Percentiles rank a stretch among this genome's conserved stretches.
These are phyloP conservation scores for Tagetes patula DNA, from an alignment of 129 eudicot species.

Conservation along the genomic window DNA sequence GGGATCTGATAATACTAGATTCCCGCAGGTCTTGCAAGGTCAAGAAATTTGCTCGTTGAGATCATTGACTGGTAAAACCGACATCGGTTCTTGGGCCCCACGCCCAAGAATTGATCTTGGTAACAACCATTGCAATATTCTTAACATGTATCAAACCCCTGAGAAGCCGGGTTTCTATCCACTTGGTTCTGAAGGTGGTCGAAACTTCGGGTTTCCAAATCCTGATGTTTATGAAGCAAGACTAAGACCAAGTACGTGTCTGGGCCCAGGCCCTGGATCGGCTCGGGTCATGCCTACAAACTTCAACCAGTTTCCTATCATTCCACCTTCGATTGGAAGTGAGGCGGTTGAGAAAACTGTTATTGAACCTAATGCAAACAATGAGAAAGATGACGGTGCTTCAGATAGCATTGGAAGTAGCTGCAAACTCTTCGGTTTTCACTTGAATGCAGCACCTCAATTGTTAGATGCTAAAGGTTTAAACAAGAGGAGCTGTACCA, in stretches of 20 bases:
- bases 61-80: constrained; percentile 49
- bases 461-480: constrained; percentile 45
- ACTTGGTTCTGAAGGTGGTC: constrained; percentile 62
- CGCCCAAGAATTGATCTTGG: constrained; percentile 40
- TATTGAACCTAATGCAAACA: constrained; percentile 37
- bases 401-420: constrained; percentile 44
- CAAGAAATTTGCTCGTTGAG: constrained; percentile 96
- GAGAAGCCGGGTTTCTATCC: constrained; percentile 42
- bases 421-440: constrained; percentile 75
- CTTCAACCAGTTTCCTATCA: constrained; percentile 36
- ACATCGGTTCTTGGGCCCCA: constrained; percentile 42
- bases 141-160: constrained; percentile 47
- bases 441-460: constrained; percentile 52
- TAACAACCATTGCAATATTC: constrained; percentile 35
- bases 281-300: constrained; percentile 30
- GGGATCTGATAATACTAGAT: constrained; percentile 63
- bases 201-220: constrained; percentile 52
- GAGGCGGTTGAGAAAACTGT: constrained; percentile 28
- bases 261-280: not conserved
- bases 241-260: constrained; percentile 24
- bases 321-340: constrained; percentile 26
- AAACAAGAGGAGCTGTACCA: constrained; percentile 81
- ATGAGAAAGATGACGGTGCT: constrained; percentile 43
- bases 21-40: constrained; percentile 99
- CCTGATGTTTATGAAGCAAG: constrained; percentile 30